Base-by-base conservation (phyloP, 352 stramenopile species). In the Phytophthora capsici region DNA sequence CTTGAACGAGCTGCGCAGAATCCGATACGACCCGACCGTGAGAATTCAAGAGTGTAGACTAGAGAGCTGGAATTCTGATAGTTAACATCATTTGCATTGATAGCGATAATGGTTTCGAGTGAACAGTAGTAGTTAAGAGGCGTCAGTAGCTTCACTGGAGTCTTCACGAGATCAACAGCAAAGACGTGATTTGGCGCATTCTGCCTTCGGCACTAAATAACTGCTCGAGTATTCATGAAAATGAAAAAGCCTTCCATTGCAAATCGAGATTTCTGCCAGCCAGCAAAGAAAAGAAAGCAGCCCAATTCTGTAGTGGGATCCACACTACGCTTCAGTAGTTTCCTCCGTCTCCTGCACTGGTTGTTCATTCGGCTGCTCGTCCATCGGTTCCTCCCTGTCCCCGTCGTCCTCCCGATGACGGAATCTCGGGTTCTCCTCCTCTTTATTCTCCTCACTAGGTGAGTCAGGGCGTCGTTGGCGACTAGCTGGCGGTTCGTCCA, bases 401-500 rank as follows among this genome's bases (percentile, higher is more conserved):
- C 26, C 64, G 22, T 72, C 55, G 16, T 75, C 38, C 41, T 75
- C 62, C 13, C 62, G 55, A 34, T 60, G 48, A 53, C 66, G 66
- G 43, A 75, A 75, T 19, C 62, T 47, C 26, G 67, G 62, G 41
- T 75, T 72, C 45, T 72, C 67, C 38, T 76, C 63, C 40, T 76
- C 62, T 20, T 76, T 54, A 26, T 59, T 61, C 16, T 71, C 55
- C 14, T 68, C 55, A 8, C 10, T 43, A 4, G 53, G 56, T 7
- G 55, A 69, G 38, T 64, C 66, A 3, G 47, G 44, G 12, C 66
- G 66, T 58, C 65, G 43, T 17, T 49, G 49, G n/a, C 66, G 66
- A 69, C 45, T 71, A 7, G 45, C 14, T 10, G 75, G 54, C 12
- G 76, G 80, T 55, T 89, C 83, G 19, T 89, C 77, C 6, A 9